Conservation (phyloP, 139 green algal genomes). For the Chlorella vulgaris region DNA sequence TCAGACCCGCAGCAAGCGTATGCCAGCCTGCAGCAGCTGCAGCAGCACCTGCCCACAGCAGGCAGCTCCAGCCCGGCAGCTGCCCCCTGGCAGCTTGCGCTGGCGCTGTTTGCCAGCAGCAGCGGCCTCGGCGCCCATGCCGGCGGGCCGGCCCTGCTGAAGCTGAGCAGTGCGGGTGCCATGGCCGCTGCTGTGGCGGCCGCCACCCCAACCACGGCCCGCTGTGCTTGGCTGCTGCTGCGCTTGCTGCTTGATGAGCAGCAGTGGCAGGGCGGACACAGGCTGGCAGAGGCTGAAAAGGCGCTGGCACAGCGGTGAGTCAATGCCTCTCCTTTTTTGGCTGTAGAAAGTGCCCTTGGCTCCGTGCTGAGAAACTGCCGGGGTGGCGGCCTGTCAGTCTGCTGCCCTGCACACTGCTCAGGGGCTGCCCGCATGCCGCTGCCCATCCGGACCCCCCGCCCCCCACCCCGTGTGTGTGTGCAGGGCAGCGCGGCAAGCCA, state of each 20-base stretch:
- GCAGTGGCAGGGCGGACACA: constrained; percentile 21
- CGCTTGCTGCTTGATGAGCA: constrained; percentile 27
- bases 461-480: neutral
- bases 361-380: too few relatives aligned
- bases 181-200: constrained; percentile 15
- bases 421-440: neutral
- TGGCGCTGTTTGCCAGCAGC: constrained; percentile 3
- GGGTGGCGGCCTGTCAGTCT: too few relatives aligned
- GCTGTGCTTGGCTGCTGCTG: constrained; percentile 31
- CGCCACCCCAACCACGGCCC: neutral
- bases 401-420: neutral
- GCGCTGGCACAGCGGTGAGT: constrained; percentile 17
- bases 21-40: neutral
- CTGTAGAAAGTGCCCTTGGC: too few relatives aligned
- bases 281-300: constrained; percentile 20
- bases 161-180: neutral
- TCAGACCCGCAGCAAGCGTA: constrained; percentile 2
- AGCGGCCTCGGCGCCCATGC: neutral
- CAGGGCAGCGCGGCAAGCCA: constrained; percentile 14
- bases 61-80: neutral
- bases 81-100: constrained; percentile 13
- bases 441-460: neutral
- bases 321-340: neutral
- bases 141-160: neutral
- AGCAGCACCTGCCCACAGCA: neutral